phyloP scores from a whole-genome alignment of 305 asterid species.

The Rubia balearica region DNA sequence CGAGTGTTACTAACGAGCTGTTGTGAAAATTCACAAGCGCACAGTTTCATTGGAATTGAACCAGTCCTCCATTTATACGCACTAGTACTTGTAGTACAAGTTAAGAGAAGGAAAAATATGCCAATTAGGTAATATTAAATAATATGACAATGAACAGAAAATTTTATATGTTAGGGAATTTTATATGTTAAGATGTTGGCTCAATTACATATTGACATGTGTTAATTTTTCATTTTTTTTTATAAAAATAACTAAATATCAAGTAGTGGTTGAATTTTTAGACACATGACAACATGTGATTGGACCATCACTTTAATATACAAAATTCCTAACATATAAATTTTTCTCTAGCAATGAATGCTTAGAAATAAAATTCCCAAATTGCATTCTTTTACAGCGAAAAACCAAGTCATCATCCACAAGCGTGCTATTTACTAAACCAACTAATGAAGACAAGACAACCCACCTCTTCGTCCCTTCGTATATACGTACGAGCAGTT shows the following conservation, averaged over 20 bases:
- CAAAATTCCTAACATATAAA: too few relatives aligned
- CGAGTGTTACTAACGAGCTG: background rate
- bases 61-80: background rate
- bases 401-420: background rate
- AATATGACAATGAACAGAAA: too few relatives aligned
- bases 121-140: background rate
- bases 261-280: too few relatives aligned
- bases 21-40: background rate
- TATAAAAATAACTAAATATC: too few relatives aligned
- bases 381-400: background rate
- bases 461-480: conserved; percentile 3
- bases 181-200: too few relatives aligned
- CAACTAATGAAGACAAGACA: background rate
- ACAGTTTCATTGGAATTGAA: background rate
- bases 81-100: background rate
- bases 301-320: too few relatives aligned
- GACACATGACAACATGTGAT: too few relatives aligned
- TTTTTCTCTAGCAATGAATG: background rate
- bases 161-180: too few relatives aligned
- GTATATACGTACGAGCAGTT: background rate
- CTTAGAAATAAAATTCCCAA: background rate
- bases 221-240: too few relatives aligned
- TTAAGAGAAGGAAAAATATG: background rate
- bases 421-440: background rate
- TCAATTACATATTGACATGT: too few relatives aligned